Evolutionary conservation across 768 basidiomycete genomes (phyloP), one percentile per base, ranked within the genome.

Genomic region (Tricholoma terreum): DNA sequence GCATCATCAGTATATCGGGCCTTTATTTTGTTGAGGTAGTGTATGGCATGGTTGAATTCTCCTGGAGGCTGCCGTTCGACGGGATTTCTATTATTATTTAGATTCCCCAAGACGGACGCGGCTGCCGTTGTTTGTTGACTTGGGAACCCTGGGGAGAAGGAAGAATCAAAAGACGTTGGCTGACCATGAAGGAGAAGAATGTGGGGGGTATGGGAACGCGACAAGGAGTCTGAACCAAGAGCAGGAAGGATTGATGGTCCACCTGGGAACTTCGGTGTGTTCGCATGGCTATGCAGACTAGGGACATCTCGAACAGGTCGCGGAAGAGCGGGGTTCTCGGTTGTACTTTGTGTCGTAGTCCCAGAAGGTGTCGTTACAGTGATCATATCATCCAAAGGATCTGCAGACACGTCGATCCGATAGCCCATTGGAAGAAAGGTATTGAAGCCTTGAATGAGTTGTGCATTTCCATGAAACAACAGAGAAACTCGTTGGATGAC

Each of bases 21-120:
- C 75, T 98, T 98, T 78, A 99, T 98, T 78, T 95, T 96, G 82
- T 97, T 98, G 65, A 99, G 86, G 71, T 95, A 99, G 65, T 93
- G 86, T 61, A 98, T 98, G 12, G 97, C 97, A 65, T 96, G 89
- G 70, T 90, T 88, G 76, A 94, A 97, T 67, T 98, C 88, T 58
- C 79, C 82, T 10, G 79, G 69, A 11, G 82, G 77, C 54, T 81
- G 82, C 60, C 76, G 74, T 61, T 84, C 84, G 36, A 77, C 73
- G 14, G 76, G 70, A 40, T 77, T 76, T 65, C 76, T 78, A 59
- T 78, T 76, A 63, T 76, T 80, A 62, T 76, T 81, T 60, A 88
- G 75, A 50, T 81, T 83, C 27, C 85, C 84, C 19, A 90, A 78
- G 57, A 89, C 80, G 15, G 86, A 81, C 2, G 86, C 88, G 0